A percentile compares a stretch with the other conserved stretches of the same genome.
These are phyloP conservation scores for Thelonectria blattea DNA, from an alignment of 2,329 filamentous ascomycete genomes.

Conservation along the genomic window DNA sequence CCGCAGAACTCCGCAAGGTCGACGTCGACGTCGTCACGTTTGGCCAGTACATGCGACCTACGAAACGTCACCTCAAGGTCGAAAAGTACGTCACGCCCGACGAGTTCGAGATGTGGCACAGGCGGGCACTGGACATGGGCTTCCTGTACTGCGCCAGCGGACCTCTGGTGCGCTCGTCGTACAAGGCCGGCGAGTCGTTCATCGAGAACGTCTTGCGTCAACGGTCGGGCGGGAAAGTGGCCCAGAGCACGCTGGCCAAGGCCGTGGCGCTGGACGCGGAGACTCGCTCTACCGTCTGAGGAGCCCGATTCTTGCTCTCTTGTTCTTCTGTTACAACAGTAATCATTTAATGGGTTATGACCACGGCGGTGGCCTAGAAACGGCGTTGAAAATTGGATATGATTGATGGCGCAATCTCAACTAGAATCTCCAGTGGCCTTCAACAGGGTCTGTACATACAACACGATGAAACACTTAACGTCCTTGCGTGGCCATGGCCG, in stretches of 20 bases:
- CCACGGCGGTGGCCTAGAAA: slow-evolving; percentile 30
- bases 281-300: slow-evolving; percentile 32
- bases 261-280: slow-evolving; percentile 48
- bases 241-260: slow-evolving; percentile 45
- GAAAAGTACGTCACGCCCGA: slow-evolving; percentile 93
- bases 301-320: slow-evolving; percentile 8
- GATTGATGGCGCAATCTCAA: slow-evolving; percentile 34
- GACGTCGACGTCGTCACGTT: slow-evolving; percentile 96
- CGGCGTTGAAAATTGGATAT: slow-evolving; percentile 35
- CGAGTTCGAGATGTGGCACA: slow-evolving; percentile 89
- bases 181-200: slow-evolving; percentile 98
- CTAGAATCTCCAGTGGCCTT: slow-evolving; percentile 37
- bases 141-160: slow-evolving; percentile 97
- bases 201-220: slow-evolving; percentile 98
- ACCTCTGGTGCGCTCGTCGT: slow-evolving; percentile 89
- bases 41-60: slow-evolving; percentile 99
- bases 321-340: background rate
- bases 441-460: slow-evolving; percentile 35
- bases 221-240: slow-evolving; percentile 59
- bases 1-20: slow-evolving; percentile 73
- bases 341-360: slow-evolving; percentile 32
- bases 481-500: slow-evolving; percentile 14
- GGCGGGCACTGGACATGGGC: slow-evolving; percentile 89
- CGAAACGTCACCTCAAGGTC: slow-evolving; percentile 96
- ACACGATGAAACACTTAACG: slow-evolving; percentile 21